phyloP scores from a whole-genome alignment of 2,329 filamentous ascomycete species.

The Fusarium liriodendri region DNA sequence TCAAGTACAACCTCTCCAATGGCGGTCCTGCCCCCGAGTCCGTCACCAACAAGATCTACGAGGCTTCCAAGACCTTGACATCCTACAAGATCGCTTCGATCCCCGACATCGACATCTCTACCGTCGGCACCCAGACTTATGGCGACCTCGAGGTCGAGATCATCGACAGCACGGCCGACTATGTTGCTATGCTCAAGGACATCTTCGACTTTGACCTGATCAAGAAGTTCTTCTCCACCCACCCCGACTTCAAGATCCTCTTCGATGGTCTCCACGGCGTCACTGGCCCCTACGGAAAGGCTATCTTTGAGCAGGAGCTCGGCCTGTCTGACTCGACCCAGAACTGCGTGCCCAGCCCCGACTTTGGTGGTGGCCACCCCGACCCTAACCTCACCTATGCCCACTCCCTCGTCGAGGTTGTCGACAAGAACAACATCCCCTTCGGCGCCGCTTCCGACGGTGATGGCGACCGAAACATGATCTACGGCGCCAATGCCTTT shows the following conservation, averaged over 20 bases:
- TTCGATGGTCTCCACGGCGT: conserved; percentile 96
- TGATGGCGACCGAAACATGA: conserved; percentile 99
- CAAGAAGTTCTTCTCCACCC: conserved; percentile 88
- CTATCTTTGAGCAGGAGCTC: conserved; percentile 95
- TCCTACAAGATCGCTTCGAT: conserved; percentile 94
- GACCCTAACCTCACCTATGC: conserved; percentile 98
- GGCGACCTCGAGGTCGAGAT: conserved; percentile 93
- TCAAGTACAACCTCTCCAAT: conserved; percentile 99
- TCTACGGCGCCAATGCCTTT: conserved; percentile 96
- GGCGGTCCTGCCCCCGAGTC: conserved; percentile 95
- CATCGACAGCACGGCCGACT: conserved; percentile 92
- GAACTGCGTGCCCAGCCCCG: conserved; percentile 91
- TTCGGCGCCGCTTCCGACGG: conserved; percentile 97
- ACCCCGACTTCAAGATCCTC: conserved; percentile 94
- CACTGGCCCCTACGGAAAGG: conserved; percentile 92
- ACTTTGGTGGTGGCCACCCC: conserved; percentile 97
- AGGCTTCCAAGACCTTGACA: conserved; percentile 87
- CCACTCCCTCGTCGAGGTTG: conserved; percentile 91
- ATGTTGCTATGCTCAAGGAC: conserved; percentile 94
- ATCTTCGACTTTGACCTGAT: conserved; percentile 99
- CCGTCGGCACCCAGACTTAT: conserved; percentile 85
- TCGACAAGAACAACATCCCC: conserved; percentile 91
- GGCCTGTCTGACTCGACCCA: conserved; percentile 83
- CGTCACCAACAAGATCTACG: conserved; percentile 98
- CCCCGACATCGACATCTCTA: conserved; percentile 85